A percentile compares a stretch with the other conserved stretches of the same genome.
Evolutionary conservation across 2,329 filamentous ascomycete genomes (phyloP).

Genomic region (Penicillium sclerotigenum): DNA sequence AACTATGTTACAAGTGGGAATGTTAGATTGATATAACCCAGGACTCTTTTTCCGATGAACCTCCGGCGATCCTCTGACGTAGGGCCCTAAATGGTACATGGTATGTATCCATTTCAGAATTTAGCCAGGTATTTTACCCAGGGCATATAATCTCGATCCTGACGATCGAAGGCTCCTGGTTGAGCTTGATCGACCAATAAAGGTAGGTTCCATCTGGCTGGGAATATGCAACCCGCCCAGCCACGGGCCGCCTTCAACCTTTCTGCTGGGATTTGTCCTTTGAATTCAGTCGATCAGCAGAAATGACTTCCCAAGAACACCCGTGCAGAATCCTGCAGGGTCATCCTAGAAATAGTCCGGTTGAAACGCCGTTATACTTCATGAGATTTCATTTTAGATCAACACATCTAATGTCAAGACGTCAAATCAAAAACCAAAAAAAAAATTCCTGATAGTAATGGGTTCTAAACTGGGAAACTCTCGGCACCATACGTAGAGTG

Average conservation of each 20-base stretch:
- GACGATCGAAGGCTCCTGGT: neutral
- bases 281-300: neutral
- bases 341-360: neutral
- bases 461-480: slow-evolving; percentile 6
- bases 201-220: slow-evolving; percentile 27
- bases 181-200: slow-evolving; percentile 27
- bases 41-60: neutral
- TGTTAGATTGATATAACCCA: neutral
- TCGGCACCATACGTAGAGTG: slow-evolving; percentile 20
- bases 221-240: slow-evolving; percentile 24
- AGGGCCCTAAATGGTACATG: neutral
- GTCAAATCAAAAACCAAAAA: neutral
- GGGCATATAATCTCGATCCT: neutral
- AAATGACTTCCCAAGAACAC: neutral
- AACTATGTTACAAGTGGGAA: neutral
- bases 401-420: neutral
- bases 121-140: neutral
- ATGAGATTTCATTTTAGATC: neutral
- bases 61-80: neutral
- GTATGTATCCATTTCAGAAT: neutral
- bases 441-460: neutral
- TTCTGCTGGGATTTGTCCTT: slow-evolving; percentile 11
- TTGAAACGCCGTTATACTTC: neutral
- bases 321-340: neutral
- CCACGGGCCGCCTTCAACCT: slow-evolving; percentile 19